These are phyloP conservation scores for Xerocomus potaroensis DNA, from an alignment of 768 basidiomycete species.

Conservation along the genomic window DNA sequence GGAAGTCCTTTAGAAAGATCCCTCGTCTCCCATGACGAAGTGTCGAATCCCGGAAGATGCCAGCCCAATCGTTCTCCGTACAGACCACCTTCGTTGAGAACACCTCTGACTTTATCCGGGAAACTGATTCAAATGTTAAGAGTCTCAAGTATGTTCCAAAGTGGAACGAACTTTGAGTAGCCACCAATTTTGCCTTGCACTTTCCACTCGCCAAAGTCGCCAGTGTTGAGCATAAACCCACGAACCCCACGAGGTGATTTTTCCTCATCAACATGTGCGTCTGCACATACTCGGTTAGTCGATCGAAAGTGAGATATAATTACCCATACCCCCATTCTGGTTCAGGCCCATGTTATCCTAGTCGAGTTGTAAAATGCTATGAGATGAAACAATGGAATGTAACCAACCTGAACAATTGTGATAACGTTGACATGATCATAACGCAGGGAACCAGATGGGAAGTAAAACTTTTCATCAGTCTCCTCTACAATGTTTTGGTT, in stretches of 20 bases:
- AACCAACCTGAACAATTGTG: conserved; percentile 66
- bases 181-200: conserved; percentile 78
- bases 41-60: conserved; percentile 72
- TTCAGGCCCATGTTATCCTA: conserved; percentile 81
- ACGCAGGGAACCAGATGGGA: conserved; percentile 53
- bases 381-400: background rate
- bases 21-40: conserved; percentile 53
- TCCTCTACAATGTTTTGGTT: conserved; percentile 57
- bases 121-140: conserved; percentile 42
- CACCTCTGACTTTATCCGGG: conserved; percentile 65
- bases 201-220: conserved; percentile 60
- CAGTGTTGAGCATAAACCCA: conserved; percentile 65
- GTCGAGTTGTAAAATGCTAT: conserved; percentile 2
- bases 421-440: conserved; percentile 65
- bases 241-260: conserved; percentile 78
- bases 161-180: conserved; percentile 48
- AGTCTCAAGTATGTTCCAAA: background rate
- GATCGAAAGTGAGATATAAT: background rate
- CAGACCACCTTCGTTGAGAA: conserved; percentile 70
- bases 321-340: conserved; percentile 53
- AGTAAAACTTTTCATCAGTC: conserved; percentile 60
- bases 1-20: conserved; percentile 59
- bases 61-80: conserved; percentile 69
- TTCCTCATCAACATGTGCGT: conserved; percentile 45
- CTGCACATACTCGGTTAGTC: conserved; percentile 7